These are phyloP conservation scores for Plectosphaerella cucumerina DNA, from an alignment of 2,329 filamentous ascomycete species.

Conservation along the genomic window DNA sequence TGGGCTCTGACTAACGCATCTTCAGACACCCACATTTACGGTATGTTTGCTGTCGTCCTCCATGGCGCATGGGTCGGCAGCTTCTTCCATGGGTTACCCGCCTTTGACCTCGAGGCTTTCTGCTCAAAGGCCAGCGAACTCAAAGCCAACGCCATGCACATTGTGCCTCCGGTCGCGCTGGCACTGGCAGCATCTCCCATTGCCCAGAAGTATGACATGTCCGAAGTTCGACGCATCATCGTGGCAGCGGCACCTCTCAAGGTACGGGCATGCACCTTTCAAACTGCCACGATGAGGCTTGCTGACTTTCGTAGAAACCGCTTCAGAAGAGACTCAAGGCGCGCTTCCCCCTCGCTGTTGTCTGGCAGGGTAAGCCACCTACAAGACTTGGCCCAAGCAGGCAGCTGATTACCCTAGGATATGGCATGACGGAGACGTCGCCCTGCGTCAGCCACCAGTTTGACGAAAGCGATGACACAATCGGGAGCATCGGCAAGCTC, in stretches of 20 bases:
- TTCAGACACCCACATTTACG: no score
- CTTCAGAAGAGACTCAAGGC: constrained; percentile 24
- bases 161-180: constrained; percentile 32
- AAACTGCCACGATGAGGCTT: no score
- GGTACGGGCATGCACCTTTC: no score
- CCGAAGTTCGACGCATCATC: constrained; percentile 28
- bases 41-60: constrained; percentile 11
- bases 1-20: no score
- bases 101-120: constrained; percentile 29
- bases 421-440: constrained; percentile 41
- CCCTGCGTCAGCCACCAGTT: constrained; percentile 35
- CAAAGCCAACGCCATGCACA: constrained; percentile 32
- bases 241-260: constrained; percentile 30
- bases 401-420: no score
- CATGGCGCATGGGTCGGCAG: constrained; percentile 38
- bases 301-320: no score
- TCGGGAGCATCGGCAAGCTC: constrained; percentile 29
- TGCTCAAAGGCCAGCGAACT: constrained; percentile 26
- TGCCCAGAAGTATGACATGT: constrained; percentile 30
- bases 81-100: constrained; percentile 38
- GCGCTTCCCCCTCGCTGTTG: constrained; percentile 4
- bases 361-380: no score
- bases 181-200: constrained; percentile 30
- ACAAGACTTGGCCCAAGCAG: no score
- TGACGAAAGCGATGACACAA: constrained; percentile 21